Base-by-base conservation (phyloP, 129 eudicot species). In the Chrysanthemum makinoi region DNA sequence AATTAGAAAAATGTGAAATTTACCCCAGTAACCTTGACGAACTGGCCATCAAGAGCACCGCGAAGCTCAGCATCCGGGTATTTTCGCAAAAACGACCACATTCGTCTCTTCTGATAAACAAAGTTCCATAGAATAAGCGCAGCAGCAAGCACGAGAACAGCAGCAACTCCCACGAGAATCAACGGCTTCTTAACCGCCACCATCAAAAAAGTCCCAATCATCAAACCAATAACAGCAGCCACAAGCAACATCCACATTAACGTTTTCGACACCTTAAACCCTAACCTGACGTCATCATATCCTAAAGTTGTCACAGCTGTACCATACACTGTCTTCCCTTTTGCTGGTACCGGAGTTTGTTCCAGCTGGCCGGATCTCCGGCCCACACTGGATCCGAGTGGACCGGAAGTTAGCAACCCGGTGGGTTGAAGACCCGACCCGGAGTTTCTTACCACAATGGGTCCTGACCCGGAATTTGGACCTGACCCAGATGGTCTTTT, bases 1-100 rank as follows among this genome's bases (percentile, higher is more conserved):
- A 35, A 39, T 6, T 6, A 14, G n/a, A 11, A 15, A 30, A 22
- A 52, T 12, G 63, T 1, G 15, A 22, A 61, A 69, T 60, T 84
- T 95, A 95, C 99, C 99, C 99, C 99, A 2, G 97, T 87, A 35
- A 95, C 94, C 82, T 95, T 95, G 62, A 90, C 97, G 67, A 78
- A 95, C 79, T 95, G 97, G 49, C 99, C 99, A 84, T 95, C 94
- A 79, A 84, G 69, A 53, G 99, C 96, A 28, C 90, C 96, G 75
- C 99, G 77, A 73, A 95, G 96, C 95, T 88, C 99, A n/a, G 89
- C 85, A 73, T 90, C 91, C 12, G 91, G 93, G 64, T 81, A 84
- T 12, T 80, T 83, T 28, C 77, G 77, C 76, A 95, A 65, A 65
- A 65, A 95, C 22, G 84, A 63, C 66, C 79, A 2, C 17, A 90